These are phyloP conservation scores for Talaromyces borbonicus DNA, from an alignment of 495 filamentous ascomycete genomes.

Conservation along the genomic window DNA sequence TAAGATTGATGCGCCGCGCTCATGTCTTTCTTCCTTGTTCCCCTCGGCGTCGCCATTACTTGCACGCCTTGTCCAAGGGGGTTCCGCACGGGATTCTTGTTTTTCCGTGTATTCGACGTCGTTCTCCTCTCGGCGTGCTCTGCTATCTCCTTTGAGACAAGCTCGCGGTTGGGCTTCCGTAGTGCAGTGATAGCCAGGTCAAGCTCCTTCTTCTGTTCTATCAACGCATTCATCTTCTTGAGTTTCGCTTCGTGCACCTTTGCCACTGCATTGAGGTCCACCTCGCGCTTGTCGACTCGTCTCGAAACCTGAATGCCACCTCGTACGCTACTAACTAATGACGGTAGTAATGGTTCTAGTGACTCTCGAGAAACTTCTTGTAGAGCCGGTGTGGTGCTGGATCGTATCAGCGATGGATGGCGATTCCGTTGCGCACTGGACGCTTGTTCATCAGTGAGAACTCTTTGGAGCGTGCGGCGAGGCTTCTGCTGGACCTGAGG, in stretches of 20 bases:
- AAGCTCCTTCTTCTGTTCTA: constrained; percentile 61
- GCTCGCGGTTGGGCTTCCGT: constrained; percentile 76
- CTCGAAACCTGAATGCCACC: constrained; percentile 50
- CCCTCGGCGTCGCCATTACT: constrained; percentile 70
- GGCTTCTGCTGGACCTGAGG: constrained; percentile 36
- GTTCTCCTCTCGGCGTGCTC: constrained; percentile 58
- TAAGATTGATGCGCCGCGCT: constrained; percentile 17
- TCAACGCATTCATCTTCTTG: constrained; percentile 60
- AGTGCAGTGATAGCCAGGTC: constrained; percentile 73
- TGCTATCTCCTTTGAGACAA: constrained; percentile 62
- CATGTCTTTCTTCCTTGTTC: constrained; percentile 31
- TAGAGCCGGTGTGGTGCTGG: constrained; percentile 46
- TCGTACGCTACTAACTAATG: constrained; percentile 26
- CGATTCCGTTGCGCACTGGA: constrained; percentile 35
- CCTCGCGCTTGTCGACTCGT: constrained; percentile 53
- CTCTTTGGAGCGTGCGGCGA: constrained; percentile 56
- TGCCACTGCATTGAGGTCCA: constrained; percentile 51
- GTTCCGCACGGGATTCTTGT: constrained; percentile 57
- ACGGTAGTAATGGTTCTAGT: constrained; percentile 28
- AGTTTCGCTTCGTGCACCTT: constrained; percentile 54
- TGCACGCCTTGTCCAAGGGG: constrained; percentile 49
- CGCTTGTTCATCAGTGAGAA: constrained; percentile 59
- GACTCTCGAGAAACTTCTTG: constrained; percentile 28
- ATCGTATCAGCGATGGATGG: constrained; percentile 52
- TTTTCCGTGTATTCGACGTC: constrained; percentile 36